Conservation (phyloP, 768 basidiomycete species). For the Pilatotrama ljubarskyi region DNA sequence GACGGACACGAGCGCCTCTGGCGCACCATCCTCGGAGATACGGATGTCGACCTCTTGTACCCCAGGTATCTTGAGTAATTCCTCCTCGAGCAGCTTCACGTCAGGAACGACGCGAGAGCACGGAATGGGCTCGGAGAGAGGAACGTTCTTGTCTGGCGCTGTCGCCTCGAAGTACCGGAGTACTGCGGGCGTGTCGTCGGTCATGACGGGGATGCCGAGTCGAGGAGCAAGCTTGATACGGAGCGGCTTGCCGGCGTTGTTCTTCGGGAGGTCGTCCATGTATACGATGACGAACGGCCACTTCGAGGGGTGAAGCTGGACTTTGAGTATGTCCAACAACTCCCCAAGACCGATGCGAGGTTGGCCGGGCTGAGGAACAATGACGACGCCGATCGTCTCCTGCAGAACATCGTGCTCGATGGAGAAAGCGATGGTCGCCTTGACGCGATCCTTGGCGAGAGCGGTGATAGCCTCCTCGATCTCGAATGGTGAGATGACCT, state of each 20-base stretch:
- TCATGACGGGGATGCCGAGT: constrained; percentile 38
- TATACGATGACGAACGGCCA: constrained; percentile 51
- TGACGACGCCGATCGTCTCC: constrained; percentile 46
- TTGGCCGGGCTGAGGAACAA: constrained; percentile 37
- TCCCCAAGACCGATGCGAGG: constrained; percentile 43
- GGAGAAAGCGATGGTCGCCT: constrained; percentile 45
- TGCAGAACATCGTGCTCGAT: constrained; percentile 49
- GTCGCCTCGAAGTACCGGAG: constrained; percentile 44
- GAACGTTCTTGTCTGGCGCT: constrained; percentile 33
- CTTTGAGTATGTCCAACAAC: constrained; percentile 45
- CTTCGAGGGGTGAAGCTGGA: constrained; percentile 48
- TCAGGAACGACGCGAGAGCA: constrained; percentile 37
- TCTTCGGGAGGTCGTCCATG: constrained; percentile 49
- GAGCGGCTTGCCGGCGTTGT: constrained; percentile 47
- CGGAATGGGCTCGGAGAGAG: constrained; percentile 40
- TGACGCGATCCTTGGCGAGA: constrained; percentile 42
- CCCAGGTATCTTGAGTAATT: constrained; percentile 31
- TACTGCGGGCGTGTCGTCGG: constrained; percentile 35
- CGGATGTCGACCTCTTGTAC: constrained; percentile 40
- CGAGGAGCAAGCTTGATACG: constrained; percentile 45
- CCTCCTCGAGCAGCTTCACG: constrained; percentile 28
- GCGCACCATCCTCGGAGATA: constrained; percentile 32
- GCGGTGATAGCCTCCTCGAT: constrained; percentile 55
- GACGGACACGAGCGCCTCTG: constrained; percentile 42
- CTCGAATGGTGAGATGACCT: constrained; percentile 62